Evolutionary conservation across 768 basidiomycete species (phyloP).

Genomic region (Mycena galopus): DNA sequence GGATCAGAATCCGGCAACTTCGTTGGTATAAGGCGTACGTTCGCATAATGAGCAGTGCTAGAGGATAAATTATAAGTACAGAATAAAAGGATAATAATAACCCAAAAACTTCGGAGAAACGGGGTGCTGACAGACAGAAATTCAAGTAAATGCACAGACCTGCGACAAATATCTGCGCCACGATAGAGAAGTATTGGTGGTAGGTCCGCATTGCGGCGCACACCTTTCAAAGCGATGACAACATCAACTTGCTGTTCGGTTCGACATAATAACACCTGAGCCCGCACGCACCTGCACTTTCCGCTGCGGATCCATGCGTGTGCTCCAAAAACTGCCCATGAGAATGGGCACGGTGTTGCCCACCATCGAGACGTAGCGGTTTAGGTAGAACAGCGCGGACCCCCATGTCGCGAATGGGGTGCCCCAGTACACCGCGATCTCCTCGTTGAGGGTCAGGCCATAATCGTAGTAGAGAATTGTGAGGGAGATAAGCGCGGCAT

Average conservation of each 20-base stretch:
- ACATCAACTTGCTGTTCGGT: no score
- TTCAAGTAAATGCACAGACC: conserved; percentile 44
- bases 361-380: conserved; percentile 39
- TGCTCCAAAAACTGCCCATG: conserved; percentile 40
- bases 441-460: not conserved
- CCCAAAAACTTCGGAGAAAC: no score
- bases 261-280: not conserved
- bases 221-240: no score
- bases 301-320: conserved; percentile 29
- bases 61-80: no score
- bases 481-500: not conserved
- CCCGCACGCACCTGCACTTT: conserved; percentile 47
- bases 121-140: not conserved
- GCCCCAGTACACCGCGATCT: conserved; percentile 9
- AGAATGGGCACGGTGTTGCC: conserved; percentile 31
- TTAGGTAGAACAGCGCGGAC: conserved; percentile 36
- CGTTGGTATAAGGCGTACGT: conserved; percentile 58
- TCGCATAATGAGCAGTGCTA: conserved; percentile 56
- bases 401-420: conserved; percentile 15
- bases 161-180: conserved; percentile 50
- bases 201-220: conserved; percentile 48
- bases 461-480: conserved; percentile 25
- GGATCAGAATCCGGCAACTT: conserved; percentile 44
- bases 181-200: conserved; percentile 50
- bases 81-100: no score